Evolutionary conservation across 2,329 filamentous ascomycete genomes (phyloP).

Genomic region (Onygenales sp.): DNA sequence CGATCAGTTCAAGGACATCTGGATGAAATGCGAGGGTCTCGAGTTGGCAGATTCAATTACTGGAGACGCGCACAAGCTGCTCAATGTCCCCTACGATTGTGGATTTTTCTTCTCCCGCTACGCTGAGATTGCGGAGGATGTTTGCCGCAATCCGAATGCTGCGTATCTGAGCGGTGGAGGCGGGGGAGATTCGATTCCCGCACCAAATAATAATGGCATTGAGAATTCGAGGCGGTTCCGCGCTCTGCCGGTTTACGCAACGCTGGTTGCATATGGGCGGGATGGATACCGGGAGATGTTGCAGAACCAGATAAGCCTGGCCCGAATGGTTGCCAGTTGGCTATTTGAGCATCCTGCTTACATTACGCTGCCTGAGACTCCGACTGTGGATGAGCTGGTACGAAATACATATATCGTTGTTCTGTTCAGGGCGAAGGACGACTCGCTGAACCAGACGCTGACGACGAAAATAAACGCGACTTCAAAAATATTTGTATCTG

Average conservation of each 20-base stretch:
- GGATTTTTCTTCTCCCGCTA: slow-evolving; percentile 78
- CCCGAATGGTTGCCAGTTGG: slow-evolving; percentile 56
- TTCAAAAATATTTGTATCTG: slow-evolving; percentile 70
- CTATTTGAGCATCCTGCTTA: slow-evolving; percentile 54
- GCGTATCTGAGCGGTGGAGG: slow-evolving; percentile 55
- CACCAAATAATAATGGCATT: slow-evolving; percentile 74
- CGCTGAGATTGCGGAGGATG: slow-evolving; percentile 45
- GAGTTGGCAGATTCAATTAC: slow-evolving; percentile 82
- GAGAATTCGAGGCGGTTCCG: slow-evolving; percentile 90
- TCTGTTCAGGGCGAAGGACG: slow-evolving; percentile 64
- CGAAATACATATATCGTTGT: slow-evolving; percentile 60
- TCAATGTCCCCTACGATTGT: slow-evolving; percentile 91
- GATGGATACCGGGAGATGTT: slow-evolving; percentile 62
- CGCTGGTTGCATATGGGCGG: slow-evolving; percentile 63
- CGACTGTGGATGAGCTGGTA: slow-evolving; percentile 32
- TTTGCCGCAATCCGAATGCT: slow-evolving; percentile 78
- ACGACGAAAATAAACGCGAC: slow-evolving; percentile 63
- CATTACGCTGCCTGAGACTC: slow-evolving; percentile 51
- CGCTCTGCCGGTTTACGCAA: slow-evolving; percentile 80
- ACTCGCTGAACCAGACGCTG: slow-evolving; percentile 54
- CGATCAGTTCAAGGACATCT: slow-evolving; percentile 31
- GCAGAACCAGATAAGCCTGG: slow-evolving; percentile 60
- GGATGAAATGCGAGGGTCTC: slow-evolving; percentile 49
- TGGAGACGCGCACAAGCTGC: slow-evolving; percentile 79
- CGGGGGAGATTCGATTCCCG: slow-evolving; percentile 48